Evolutionary conservation across 352 stramenopile genomes (phyloP), one percentile per base, ranked within the genome.

Genomic region (Peronospora destructor): DNA sequence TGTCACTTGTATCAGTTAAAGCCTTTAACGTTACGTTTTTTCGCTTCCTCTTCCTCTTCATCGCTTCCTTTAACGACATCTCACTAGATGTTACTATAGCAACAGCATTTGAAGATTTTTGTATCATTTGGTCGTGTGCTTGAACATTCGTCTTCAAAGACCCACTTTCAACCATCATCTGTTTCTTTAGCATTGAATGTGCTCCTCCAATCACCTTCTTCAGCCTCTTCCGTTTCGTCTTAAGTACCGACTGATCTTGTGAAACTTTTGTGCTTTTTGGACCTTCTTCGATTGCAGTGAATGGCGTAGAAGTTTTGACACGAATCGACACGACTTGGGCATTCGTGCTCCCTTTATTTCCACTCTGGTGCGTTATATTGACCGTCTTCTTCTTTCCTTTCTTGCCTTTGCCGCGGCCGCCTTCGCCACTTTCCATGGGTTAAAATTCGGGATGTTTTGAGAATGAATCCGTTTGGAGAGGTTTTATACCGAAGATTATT

Each of bases 1-100:
- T 53, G 14, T 49, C 35, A 42, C 2, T n/a, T 12, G 17, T 32
- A 5, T 42, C 23, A 4, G 23, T 6, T 26, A 6, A 26, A 26
- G 4, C 23, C 5, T 26, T 6, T 25, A 34, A 16, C 7, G 21
- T 36, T 3, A 16, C 43, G 14, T 40, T 40, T 11, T 23, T 26
- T 34, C 56, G 56, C 26, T 49, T 64, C 30, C 61, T 69, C 14
- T 66, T 71, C 17, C 55, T 69, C 56, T 62, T 68, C n/a, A 49
- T 49, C 13, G 17, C 36, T 8, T 46, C 30, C 19, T 45, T 59
- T 9, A 68, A 21, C 36, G 56, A 56, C 45, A 68, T 49, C 8
- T 64, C 38, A 12, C 57, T 49, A 13, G 56, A 39, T 46, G 59
- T 63, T 1, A 17, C 32, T 0, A 35, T 5, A 32, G 44, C 48